Evolutionary conservation across 116 monocot genomes (phyloP), one percentile per base, ranked within the genome.

Genomic region (Dioscorea cayenensis): DNA sequence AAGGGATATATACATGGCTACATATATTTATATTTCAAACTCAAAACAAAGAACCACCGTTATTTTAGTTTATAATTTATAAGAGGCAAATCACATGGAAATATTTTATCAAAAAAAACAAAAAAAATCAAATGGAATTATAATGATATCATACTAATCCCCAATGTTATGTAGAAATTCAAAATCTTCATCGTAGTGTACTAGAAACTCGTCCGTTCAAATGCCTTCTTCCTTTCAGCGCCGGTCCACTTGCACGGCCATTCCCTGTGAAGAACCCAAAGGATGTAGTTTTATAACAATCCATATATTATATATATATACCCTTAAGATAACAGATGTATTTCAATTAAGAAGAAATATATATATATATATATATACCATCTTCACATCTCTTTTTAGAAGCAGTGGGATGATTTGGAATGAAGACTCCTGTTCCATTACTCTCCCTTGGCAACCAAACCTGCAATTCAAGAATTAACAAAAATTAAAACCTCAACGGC

Each of bases 401-500:
- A 62, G 62, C 62, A 62, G 62, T 21, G 62, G 18, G 62, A 27
- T 27, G 25, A 22, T 27, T 23, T 27, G 62, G 62, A 23, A 62
- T 62, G 62, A 62, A 62, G 20, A 62, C 62, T 11, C 62, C 62
- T 20, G 62, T 62, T 21, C 62, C 62, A 27, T 62, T 62, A 62
- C 62, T 62, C 7, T 23, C 20, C 23, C 62, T 62, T 62, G 62
- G 62, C 23, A 62, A 27, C 62, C 62, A 62, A 62, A 62, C 23
- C 62, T 62, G 27, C 62, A 62, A 22, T 27, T 23, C 55, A 55
- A 0, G 3, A 52, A 14, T n/a, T 16, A 55, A 55, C 13, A 18
- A 18, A 3, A 12, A 5, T 5, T n/a, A 18, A 18, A 55, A 51
- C 14, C 1, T 51, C 3, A n/a, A 55, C n/a, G 12, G 19, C 17